A percentile compares a stretch with the other conserved stretches of the same genome.
These are phyloP conservation scores for Aspergillus versicolor DNA, from an alignment of 2,329 filamentous ascomycete species.

Conservation along the genomic window DNA sequence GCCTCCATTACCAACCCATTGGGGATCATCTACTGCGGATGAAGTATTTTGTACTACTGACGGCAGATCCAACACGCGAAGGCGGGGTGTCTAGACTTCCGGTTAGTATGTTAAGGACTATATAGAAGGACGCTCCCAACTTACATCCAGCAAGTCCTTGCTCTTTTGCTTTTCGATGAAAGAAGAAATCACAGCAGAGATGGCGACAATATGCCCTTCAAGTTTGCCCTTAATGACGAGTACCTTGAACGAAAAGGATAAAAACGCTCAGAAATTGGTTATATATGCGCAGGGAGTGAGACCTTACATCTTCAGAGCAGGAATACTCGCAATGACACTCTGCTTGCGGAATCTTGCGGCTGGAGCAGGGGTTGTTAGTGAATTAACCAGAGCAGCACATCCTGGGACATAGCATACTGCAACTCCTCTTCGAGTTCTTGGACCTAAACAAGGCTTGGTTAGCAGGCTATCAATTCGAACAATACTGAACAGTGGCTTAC, in stretches of 20 bases:
- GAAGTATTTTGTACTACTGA: constrained; percentile 10
- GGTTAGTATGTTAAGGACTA: neutral
- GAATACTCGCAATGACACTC: constrained; percentile 25
- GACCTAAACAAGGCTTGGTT: constrained; percentile 18
- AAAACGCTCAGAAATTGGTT: neutral
- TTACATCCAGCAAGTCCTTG: constrained; percentile 35
- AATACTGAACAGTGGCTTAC: constrained; percentile 18
- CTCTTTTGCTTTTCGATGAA: constrained; percentile 31
- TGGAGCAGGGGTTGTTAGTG: constrained; percentile 7
- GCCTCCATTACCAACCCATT: constrained; percentile 4
- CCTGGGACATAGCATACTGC: constrained; percentile 17
- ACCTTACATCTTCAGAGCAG: constrained; percentile 22
- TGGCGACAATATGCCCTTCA: constrained; percentile 6
- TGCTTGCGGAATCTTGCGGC: constrained; percentile 5
- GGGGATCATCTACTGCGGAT: neutral
- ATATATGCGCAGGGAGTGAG: neutral
- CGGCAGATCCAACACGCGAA: constrained; percentile 27
- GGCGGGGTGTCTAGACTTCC: constrained; percentile 24
- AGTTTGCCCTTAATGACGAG: constrained; percentile 26
- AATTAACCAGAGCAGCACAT: neutral
- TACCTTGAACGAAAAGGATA: constrained; percentile 16
- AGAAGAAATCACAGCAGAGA: constrained; percentile 18
- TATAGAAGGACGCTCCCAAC: neutral
- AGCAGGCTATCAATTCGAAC: neutral
- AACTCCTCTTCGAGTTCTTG: constrained; percentile 24